Evolutionary conservation across 2,329 filamentous ascomycete genomes (phyloP), one percentile per base, ranked within the genome.

Genomic region (Hortaea sp.): DNA sequence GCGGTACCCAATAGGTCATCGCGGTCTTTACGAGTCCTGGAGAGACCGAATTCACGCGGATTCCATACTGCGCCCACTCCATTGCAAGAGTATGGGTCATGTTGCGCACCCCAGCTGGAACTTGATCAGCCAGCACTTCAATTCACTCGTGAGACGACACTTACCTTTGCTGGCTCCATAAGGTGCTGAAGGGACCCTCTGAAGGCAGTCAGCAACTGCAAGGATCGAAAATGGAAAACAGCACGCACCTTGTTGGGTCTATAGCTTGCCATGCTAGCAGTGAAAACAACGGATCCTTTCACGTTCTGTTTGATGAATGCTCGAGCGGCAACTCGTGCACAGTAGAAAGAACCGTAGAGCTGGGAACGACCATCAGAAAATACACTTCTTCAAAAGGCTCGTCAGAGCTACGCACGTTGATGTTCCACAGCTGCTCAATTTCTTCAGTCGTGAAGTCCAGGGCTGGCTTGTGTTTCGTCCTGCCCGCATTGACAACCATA

Each of bases 381-480:
- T 20, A 20, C 20, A 20, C 20, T 20, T 20, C 20, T 20, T 20
- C 20, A 20, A 20, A 20, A 4, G 20, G 20, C 20, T 20, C 20
- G 20, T 20, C 20, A 20, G 20, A 20, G 20, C 20, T 20, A 20
- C 20, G 20, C 20, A 20, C 20, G 20, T 20, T 20, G 20, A 20
- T 20, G 20, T 20, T 62, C 52, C 68, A 73, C 3, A 73, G 50
- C 7, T 62, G 58, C 47, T 71, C 64, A 34, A 74, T 68, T 46
- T 74, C 69, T 45, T 71, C 70, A 0, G 63, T 66, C 1, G 68
- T 73, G 42, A 73, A 76, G 27, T 76, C 71, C 5, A 75, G 57
- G 0, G 72, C 73, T 1, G 72, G 57, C 54, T 75, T 74, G 51
- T 76, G 73, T 53, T 75, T 73, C 9, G 72, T 76, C 10, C 68